A percentile compares a stretch with the other conserved stretches of the same genome.
These are phyloP conservation scores for Fomitopsis schrenkii DNA, from an alignment of 1,284 basidiomycete genomes.

Conservation along the genomic window DNA sequence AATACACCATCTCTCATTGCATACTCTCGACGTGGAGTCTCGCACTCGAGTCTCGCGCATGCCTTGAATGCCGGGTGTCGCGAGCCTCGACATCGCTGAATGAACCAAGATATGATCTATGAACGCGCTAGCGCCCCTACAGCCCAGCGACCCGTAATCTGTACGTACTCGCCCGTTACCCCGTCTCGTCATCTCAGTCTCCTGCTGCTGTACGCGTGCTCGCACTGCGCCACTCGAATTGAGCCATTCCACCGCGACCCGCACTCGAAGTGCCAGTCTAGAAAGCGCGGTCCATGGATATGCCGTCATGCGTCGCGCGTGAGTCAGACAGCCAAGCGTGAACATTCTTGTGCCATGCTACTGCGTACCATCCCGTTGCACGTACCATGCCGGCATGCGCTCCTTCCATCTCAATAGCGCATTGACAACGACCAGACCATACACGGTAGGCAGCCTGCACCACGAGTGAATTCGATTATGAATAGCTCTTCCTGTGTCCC, in stretches of 20 bases:
- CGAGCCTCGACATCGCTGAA: neutral
- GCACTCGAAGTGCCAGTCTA: neutral
- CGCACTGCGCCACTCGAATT: neutral
- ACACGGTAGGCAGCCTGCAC: neutral
- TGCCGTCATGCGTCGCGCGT: neutral
- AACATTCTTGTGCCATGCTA: neutral
- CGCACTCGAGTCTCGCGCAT: neutral
- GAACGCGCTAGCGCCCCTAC: neutral
- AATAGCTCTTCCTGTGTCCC: neutral
- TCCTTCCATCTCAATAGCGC: neutral
- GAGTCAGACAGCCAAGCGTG: neutral
- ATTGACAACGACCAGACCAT: neutral
- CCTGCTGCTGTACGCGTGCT: neutral
- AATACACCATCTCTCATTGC: neutral
- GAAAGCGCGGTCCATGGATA: neutral
- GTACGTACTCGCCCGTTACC: slow-evolving; percentile 3
- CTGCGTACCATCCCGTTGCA: neutral
- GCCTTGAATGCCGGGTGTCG: neutral
- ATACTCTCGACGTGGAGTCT: no score
- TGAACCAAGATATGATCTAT: neutral
- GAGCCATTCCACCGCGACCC: neutral
- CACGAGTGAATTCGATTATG: neutral
- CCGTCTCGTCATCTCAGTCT: neutral
- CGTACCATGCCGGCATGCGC: slow-evolving; percentile 1
- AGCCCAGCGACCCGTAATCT: neutral